Conservation (phyloP, 805 yeast genomes). For the Metschnikowia vanudenii region DNA sequence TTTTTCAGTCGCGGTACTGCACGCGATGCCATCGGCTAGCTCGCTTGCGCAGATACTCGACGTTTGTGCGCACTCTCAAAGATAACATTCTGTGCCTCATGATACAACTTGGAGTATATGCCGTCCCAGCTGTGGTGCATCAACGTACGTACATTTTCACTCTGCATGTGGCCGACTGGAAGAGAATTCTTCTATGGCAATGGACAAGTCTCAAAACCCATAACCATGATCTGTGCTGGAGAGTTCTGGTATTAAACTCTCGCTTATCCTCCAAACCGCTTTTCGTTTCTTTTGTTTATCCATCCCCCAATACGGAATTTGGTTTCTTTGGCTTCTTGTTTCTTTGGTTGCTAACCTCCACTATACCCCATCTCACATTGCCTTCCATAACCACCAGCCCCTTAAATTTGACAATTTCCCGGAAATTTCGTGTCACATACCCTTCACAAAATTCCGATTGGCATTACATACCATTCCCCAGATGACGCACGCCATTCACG, state of each 20-base stretch:
- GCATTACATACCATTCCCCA: no score
- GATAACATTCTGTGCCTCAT: no score
- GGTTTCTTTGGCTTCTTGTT: not conserved
- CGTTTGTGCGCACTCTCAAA: no score
- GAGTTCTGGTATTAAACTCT: not conserved
- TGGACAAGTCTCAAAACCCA: not conserved
- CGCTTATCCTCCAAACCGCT: not conserved
- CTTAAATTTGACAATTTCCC: not conserved
- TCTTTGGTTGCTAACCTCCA: not conserved
- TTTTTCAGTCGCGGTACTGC: no score
- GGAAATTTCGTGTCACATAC: not conserved
- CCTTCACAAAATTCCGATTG: no score
- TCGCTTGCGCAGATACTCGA: no score
- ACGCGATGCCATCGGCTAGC: no score
- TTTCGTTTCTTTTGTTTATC: no score
- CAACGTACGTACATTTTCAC: not conserved
- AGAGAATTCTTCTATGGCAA: not conserved
- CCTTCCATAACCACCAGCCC: no score
- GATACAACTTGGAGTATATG: no score
- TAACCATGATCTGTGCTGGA: not conserved
- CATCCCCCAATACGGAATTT: no score
- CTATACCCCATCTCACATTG: not conserved
- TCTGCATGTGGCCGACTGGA: constrained; percentile 9
- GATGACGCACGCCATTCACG: constrained; percentile 1
- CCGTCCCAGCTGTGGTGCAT: not conserved